These are phyloP conservation scores for Mortierella sp. DNA, from an alignment of 371 early-diverging fungal genomes.

Conservation along the genomic window DNA sequence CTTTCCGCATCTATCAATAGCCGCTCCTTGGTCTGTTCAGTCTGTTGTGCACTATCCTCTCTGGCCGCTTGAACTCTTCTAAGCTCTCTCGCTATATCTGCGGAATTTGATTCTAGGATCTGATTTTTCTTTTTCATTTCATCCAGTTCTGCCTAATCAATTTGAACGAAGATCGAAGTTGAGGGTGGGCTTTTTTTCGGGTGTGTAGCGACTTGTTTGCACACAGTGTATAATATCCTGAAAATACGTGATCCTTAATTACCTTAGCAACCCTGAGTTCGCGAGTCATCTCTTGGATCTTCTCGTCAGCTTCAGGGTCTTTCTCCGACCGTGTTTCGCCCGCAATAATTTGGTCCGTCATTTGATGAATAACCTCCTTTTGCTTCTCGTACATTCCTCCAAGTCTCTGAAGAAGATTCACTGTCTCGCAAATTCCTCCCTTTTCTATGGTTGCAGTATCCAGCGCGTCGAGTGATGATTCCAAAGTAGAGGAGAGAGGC, in stretches of 20 bases:
- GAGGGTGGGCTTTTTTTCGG: neutral
- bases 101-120: neutral
- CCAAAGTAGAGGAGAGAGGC: conserved; percentile 29
- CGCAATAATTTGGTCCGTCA: conserved; percentile 41
- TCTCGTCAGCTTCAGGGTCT: conserved; percentile 19
- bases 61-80: neutral
- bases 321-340: conserved; percentile 2
- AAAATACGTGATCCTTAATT: neutral
- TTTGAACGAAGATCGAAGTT: neutral
- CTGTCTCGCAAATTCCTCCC: conserved; percentile 45
- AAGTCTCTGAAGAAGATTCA: conserved; percentile 20
- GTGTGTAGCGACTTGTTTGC: neutral
- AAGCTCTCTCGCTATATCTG: neutral
- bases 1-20: conserved; percentile 24
- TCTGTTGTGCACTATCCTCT: neutral
- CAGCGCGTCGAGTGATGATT: conserved; percentile 19
- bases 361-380: conserved; percentile 40
- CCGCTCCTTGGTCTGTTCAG: neutral
- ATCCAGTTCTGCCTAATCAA: conserved; percentile 2
- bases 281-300: conserved; percentile 5
- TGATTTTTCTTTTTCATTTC: conserved; percentile 6
- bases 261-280: conserved; percentile 25
- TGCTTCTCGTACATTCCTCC: conserved; percentile 37
- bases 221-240: no score
- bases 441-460: conserved; percentile 15